A percentile compares a stretch with the other conserved stretches of the same genome.
phyloP scores from a whole-genome alignment of 2,329 filamentous ascomycete genomes.

The Colletotrichum ledebouriae region DNA sequence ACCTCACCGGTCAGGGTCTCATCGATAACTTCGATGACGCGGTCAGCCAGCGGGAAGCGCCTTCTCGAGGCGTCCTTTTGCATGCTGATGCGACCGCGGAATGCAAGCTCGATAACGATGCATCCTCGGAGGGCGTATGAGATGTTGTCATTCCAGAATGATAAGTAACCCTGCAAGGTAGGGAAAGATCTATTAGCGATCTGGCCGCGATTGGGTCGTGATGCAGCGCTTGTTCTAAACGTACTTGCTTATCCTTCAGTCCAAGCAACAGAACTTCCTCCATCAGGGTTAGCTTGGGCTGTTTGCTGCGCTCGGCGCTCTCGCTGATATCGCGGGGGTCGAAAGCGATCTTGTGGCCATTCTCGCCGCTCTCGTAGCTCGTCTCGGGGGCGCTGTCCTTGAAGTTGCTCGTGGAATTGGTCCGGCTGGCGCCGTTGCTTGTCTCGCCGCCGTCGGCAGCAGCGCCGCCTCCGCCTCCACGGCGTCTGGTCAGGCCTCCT shows the following conservation, averaged over 20 bases:
- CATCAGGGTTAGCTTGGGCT: conserved; percentile 98
- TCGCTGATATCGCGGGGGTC: conserved; percentile 98
- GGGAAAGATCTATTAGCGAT: conserved; percentile 24
- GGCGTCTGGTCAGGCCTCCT: conserved; percentile 70
- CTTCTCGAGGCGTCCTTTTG: conserved; percentile 94
- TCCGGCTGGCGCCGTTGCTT: conserved; percentile 66
- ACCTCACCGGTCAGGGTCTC: conserved; percentile 97
- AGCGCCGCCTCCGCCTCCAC: conserved; percentile 74
- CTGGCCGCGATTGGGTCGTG: conserved; percentile 7
- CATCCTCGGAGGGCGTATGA: conserved; percentile 97
- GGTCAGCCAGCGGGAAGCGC: conserved; percentile 92
- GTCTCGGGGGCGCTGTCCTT: conserved; percentile 76
- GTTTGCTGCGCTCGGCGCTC: conserved; percentile 94
- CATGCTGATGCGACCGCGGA: conserved; percentile 97
- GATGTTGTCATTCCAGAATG: conserved; percentile 99
- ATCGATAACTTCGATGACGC: conserved; percentile 96
- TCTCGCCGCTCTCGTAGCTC: conserved; percentile 91
- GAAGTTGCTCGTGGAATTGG: conserved; percentile 68
- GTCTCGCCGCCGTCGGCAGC: conserved; percentile 71
- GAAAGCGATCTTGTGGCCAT: conserved; percentile 98
- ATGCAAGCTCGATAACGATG: conserved; percentile 97
- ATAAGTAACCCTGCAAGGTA: conserved; percentile 84
- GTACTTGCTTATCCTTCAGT: conserved; percentile 97
- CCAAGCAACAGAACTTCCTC: conserved; percentile 96
- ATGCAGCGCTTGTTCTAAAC: conserved; percentile 44